These are phyloP conservation scores for Cryphonectria naterciae DNA, from an alignment of 2,329 filamentous ascomycete species.

Conservation along the genomic window DNA sequence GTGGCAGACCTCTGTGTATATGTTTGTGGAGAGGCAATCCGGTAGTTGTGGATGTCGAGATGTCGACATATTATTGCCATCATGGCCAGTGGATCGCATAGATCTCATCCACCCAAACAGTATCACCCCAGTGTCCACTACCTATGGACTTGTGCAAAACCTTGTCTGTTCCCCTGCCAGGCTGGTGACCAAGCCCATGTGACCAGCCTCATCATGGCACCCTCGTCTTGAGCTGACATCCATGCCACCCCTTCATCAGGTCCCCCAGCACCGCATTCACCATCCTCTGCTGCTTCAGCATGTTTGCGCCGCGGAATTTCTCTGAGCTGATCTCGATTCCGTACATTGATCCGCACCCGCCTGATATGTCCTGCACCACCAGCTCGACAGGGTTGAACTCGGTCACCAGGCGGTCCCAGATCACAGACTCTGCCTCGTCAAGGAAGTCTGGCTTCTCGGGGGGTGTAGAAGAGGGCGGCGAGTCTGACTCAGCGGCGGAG, in stretches of 20 bases:
- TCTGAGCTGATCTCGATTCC: constrained; percentile 76
- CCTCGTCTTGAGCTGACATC: constrained; percentile 77
- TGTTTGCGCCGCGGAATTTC: constrained; percentile 69
- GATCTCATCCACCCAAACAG: not conserved
- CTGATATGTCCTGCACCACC: constrained; percentile 77
- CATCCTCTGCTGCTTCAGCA: constrained; percentile 82
- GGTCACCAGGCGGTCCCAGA: constrained; percentile 58
- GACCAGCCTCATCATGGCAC: constrained; percentile 41
- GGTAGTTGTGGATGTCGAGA: not conserved
- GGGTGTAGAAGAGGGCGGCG: constrained; percentile 20
- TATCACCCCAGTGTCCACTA: not conserved
- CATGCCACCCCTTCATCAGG: constrained; percentile 81
- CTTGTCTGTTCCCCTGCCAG: no score
- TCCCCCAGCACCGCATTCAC: constrained; percentile 77
- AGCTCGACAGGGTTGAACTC: constrained; percentile 57
- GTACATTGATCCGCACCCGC: constrained; percentile 88
- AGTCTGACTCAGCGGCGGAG: constrained; percentile 33
- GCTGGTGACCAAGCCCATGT: constrained; percentile 8
- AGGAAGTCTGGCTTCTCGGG: constrained; percentile 54
- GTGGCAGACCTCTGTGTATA: not conserved
- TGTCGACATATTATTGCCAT: not conserved
- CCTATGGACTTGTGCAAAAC: not conserved
- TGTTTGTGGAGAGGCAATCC: not conserved
- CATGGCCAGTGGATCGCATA: not conserved
- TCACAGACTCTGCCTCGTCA: constrained; percentile 59